Evolutionary conservation across 345 rosid genomes (phyloP).

Genomic region (Syzygium grande): DNA sequence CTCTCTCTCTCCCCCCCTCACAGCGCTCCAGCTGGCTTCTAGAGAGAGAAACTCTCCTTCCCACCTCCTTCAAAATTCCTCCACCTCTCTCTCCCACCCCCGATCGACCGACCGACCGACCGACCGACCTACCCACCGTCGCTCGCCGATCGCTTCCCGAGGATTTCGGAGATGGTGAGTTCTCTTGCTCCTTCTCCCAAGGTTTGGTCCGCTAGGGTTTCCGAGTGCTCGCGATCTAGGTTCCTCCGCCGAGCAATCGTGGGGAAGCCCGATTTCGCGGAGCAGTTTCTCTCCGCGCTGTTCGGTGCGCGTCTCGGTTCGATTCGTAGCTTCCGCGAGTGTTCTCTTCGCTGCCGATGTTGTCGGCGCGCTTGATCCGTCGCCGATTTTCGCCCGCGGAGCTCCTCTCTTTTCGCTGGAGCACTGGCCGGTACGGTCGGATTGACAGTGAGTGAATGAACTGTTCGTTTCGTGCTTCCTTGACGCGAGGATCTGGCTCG

Average conservation of each 20-base stretch:
- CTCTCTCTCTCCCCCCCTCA: background rate
- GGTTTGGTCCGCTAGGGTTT: background rate
- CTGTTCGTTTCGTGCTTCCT: background rate
- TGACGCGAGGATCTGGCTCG: background rate
- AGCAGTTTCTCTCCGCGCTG: background rate
- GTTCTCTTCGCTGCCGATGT: background rate
- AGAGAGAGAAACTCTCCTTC: background rate
- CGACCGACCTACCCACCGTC: background rate
- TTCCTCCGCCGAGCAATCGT: background rate
- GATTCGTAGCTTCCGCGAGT: background rate
- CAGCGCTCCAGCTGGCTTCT: background rate
- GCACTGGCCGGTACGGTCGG: background rate
- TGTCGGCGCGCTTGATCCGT: background rate
- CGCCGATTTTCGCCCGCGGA: background rate
- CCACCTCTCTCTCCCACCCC: background rate
- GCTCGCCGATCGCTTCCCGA: background rate
- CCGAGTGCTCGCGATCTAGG: background rate
- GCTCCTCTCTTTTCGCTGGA: background rate
- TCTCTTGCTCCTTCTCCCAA: background rate
- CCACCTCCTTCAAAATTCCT: background rate
- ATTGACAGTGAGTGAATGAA: background rate
- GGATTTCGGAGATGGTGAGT: constrained; percentile 2
- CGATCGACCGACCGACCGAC: background rate
- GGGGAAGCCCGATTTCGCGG: background rate
- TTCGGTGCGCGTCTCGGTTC: background rate